A percentile compares a stretch with the other conserved stretches of the same genome.
Evolutionary conservation across 2,329 filamentous ascomycete genomes (phyloP).

Genomic region (Cladosporium cucumerinum): DNA sequence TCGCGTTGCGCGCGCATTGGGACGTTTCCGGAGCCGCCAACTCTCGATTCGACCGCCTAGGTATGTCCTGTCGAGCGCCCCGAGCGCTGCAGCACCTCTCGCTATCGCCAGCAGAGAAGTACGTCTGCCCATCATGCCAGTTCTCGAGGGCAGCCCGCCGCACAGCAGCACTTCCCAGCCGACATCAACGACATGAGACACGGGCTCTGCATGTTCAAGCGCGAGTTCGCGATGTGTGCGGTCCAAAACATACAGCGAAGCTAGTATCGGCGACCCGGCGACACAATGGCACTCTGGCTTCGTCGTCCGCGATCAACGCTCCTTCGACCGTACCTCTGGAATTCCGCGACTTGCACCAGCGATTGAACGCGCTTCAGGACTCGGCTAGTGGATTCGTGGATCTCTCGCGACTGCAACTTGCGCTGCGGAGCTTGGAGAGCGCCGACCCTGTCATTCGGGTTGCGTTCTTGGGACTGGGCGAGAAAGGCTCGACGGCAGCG

Average conservation of each 20-base stretch:
- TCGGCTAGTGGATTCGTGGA: conserved; percentile 62
- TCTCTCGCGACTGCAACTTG: conserved; percentile 68
- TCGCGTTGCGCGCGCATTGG: not conserved
- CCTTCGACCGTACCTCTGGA: conserved; percentile 51
- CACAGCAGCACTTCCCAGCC: not conserved
- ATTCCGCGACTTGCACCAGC: conserved; percentile 56
- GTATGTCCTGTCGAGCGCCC: conserved; percentile 13
- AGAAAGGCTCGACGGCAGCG: conserved; percentile 47
- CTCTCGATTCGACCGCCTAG: not conserved
- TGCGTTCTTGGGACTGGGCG: conserved; percentile 45
- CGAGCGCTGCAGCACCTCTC: conserved; percentile 4
- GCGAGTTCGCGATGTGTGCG: not conserved
- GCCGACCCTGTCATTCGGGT: conserved; percentile 53
- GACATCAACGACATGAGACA: conserved; percentile 1
- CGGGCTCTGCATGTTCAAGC: conserved; percentile 8
- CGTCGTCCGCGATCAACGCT: conserved; percentile 53
- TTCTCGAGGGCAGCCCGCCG: conserved; percentile 13
- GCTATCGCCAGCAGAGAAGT: conserved; percentile 10
- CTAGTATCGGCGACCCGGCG: not conserved
- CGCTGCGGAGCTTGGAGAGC: conserved; percentile 60
- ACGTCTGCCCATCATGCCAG: conserved; percentile 26
- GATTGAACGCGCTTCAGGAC: conserved; percentile 59
- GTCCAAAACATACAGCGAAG: not conserved
- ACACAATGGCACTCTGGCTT: conserved; percentile 43
- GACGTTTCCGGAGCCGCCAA: not conserved